phyloP scores from a whole-genome alignment of 495 filamentous ascomycete genomes.

The Lophiotrema nucula region DNA sequence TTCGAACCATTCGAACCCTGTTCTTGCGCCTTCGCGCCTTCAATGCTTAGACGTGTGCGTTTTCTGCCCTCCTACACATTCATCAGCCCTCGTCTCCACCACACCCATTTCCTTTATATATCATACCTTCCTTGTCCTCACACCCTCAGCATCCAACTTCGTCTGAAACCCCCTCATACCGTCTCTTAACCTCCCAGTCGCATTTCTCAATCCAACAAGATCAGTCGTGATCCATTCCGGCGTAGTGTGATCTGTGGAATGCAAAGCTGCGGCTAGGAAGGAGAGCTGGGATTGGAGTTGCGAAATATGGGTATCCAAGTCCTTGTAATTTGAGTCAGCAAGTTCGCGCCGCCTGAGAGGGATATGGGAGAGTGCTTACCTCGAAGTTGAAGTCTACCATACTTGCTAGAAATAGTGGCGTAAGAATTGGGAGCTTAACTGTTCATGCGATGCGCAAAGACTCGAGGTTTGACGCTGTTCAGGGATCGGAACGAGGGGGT shows the following conservation, averaged over 20 bases:
- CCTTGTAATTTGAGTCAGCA: background rate
- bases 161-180: background rate
- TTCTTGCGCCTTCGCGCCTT: too few species aligned
- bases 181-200: background rate
- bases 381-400: conserved; percentile 1
- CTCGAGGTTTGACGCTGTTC: too few species aligned
- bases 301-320: conserved; percentile 9
- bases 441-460: too few species aligned
- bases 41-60: too few species aligned
- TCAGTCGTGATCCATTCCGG: background rate
- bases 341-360: background rate
- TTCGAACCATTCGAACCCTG: too few species aligned
- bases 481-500: too few species aligned
- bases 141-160: background rate
- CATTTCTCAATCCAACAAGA: background rate
- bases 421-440: too few species aligned
- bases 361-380: background rate
- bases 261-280: conserved; percentile 1
- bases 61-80: too few species aligned
- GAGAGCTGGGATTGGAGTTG: conserved; percentile 3
- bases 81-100: too few species aligned
- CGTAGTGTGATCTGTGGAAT: background rate
- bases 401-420: background rate
- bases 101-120: too few species aligned
- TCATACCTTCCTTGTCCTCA: background rate